phyloP scores from a whole-genome alignment of 2,329 filamentous ascomycete species.

The Massarina eburnea region DNA sequence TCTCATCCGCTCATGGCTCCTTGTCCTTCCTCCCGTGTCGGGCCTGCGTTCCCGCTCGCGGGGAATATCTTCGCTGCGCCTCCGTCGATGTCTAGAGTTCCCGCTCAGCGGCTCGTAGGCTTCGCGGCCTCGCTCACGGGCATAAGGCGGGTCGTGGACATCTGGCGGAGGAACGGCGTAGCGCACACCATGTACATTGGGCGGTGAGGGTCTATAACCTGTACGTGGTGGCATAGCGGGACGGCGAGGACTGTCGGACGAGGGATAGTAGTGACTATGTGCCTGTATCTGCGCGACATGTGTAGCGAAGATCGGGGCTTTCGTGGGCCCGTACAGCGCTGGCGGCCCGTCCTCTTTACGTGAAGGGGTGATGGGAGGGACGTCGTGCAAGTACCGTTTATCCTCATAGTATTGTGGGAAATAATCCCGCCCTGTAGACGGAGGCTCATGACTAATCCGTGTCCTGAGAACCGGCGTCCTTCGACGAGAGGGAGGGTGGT shows the following conservation, averaged over 20 bases:
- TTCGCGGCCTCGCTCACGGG: conserved; percentile 19
- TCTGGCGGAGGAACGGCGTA: conserved; percentile 29
- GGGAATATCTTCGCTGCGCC: conserved; percentile 13
- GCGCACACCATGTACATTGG: conserved; percentile 20
- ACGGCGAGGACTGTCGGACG: conserved; percentile 11
- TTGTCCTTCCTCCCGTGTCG: conserved; percentile 4
- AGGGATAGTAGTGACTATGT: conserved; percentile 27
- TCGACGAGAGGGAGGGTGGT: conserved; percentile 25
- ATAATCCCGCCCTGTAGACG: conserved; percentile 42
- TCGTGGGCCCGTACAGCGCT: conserved; percentile 48
- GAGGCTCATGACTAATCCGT: conserved; percentile 46
- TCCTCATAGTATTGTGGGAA: conserved; percentile 38
- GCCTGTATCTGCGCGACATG: conserved; percentile 46
- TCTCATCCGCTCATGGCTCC: conserved; percentile 23
- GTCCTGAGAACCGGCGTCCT: conserved; percentile 41
- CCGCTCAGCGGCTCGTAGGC: conserved; percentile 1
- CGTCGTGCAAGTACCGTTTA: conserved; percentile 28
- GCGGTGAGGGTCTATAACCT: conserved; percentile 20
- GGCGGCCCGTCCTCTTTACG: conserved; percentile 4
- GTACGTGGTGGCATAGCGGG: conserved; percentile 29
- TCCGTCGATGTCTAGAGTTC: conserved; percentile 8
- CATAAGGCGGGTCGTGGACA: conserved; percentile 19
- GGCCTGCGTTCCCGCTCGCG: conserved; percentile 5
- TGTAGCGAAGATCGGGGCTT: conserved; percentile 50
- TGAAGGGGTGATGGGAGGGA: conserved; percentile 2